phyloP scores from a whole-genome alignment of 306 rosid genomes.

The Hippophae gyantsensis region DNA sequence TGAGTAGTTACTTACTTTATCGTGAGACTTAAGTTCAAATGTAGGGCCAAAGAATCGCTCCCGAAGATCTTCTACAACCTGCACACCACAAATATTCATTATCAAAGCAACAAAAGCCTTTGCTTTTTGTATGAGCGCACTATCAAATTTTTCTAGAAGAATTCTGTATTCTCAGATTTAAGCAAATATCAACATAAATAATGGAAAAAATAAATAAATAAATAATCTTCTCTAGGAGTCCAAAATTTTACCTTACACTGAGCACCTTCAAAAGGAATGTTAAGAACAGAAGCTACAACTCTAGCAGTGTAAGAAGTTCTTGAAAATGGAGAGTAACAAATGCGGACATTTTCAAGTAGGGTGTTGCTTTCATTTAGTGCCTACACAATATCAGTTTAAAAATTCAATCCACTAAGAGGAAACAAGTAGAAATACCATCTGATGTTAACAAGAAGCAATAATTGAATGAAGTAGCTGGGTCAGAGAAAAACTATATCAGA shows the following conservation, averaged over 20 bases:
- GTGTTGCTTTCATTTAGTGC: slow-evolving; percentile 40
- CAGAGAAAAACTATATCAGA: no score
- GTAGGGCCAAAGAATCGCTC: slow-evolving; percentile 87
- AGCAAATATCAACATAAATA: background rate
- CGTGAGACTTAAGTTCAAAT: slow-evolving; percentile 68
- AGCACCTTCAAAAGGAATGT: slow-evolving; percentile 51
- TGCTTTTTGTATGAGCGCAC: background rate
- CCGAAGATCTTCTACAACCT: slow-evolving; percentile 57
- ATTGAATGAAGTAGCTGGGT: no score
- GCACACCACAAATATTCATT: slow-evolving; percentile 9
- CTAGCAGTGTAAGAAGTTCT: slow-evolving; percentile 67
- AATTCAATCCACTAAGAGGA: no score
- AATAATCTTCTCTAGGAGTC: background rate
- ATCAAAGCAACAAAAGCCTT: background rate
- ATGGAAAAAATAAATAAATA: background rate
- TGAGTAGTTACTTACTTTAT: slow-evolving; percentile 44
- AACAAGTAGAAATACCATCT: no score
- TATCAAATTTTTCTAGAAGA: no score
- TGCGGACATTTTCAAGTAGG: slow-evolving; percentile 47
- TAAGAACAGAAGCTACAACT: slow-evolving; percentile 45
- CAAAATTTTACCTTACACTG: slow-evolving; percentile 59
- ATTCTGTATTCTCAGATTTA: background rate
- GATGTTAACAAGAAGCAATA: no score
- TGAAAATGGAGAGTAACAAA: slow-evolving; percentile 80
- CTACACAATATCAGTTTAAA: slow-evolving; percentile 23